phyloP scores from a whole-genome alignment of 2,329 filamentous ascomycete species.

The Plectosphaerella sp. region DNA sequence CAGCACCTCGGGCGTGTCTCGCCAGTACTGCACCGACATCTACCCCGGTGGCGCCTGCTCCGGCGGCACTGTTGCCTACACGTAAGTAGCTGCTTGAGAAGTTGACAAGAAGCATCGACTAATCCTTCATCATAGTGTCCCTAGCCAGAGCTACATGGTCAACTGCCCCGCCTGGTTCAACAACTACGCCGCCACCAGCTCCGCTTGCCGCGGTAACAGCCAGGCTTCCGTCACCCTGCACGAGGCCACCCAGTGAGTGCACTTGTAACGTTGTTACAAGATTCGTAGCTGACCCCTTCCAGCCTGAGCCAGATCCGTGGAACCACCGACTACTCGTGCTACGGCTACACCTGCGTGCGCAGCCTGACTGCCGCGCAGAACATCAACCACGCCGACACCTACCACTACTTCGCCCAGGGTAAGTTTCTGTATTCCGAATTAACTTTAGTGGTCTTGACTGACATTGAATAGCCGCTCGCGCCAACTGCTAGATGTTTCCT shows the following conservation, averaged over 20 bases:
- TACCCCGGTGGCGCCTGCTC: constrained; percentile 24
- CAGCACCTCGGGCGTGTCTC: constrained; percentile 39
- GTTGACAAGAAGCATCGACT: no score
- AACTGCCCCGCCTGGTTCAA: constrained; percentile 60
- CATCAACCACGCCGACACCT: constrained; percentile 62
- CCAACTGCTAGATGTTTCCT: constrained; percentile 29
- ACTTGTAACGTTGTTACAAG: not conserved
- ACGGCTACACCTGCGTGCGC: constrained; percentile 47
- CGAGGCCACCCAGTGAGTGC: constrained; percentile 52
- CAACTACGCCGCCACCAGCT: constrained; percentile 42
- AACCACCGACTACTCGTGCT: constrained; percentile 56
- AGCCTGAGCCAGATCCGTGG: constrained; percentile 47
- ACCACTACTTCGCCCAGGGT: constrained; percentile 29
- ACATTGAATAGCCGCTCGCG: constrained; percentile 20
- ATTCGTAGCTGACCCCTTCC: not conserved
- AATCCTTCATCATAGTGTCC: constrained; percentile 23
- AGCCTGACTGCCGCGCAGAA: constrained; percentile 43
- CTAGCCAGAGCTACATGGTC: constrained; percentile 48
- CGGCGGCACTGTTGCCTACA: constrained; percentile 54
- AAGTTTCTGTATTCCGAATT: not conserved
- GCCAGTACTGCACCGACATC: constrained; percentile 56
- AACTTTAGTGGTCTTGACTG: not conserved
- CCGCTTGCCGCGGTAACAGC: constrained; percentile 58
- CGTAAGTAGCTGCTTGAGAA: constrained; percentile 15
- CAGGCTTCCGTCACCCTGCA: constrained; percentile 62